A percentile compares a stretch with the other conserved stretches of the same genome.
phyloP scores from a whole-genome alignment of 345 rosid genomes.

The Hevea brasiliensis region DNA sequence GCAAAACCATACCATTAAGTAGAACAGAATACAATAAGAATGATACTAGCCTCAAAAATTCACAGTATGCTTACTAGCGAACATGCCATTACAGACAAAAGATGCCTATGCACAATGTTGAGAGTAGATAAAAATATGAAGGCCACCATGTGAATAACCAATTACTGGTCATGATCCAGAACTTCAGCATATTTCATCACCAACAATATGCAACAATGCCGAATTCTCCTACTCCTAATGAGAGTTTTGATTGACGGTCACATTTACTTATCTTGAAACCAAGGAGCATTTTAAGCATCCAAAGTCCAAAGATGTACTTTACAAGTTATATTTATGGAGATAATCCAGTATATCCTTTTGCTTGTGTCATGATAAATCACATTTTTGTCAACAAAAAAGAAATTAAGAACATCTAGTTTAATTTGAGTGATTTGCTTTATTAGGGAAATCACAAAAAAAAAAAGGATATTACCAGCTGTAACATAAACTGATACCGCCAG shows the following conservation, averaged over 20 bases:
- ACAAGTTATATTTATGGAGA: not conserved
- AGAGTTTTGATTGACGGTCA: not conserved
- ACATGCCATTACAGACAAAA: not conserved
- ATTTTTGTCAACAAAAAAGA: not conserved
- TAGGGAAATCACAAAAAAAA: slow-evolving; percentile 14
- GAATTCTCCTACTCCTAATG: not conserved
- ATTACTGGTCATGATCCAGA: not conserved
- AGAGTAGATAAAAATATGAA: not conserved
- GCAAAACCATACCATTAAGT: not conserved
- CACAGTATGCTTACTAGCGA: not conserved
- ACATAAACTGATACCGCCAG: slow-evolving; percentile 92
- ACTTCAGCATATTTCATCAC: not conserved
- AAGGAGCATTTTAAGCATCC: not conserved
- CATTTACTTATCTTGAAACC: not conserved
- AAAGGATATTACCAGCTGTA: slow-evolving; percentile 99
- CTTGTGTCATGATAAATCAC: not conserved
- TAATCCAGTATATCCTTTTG: not conserved
- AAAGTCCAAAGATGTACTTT: not conserved
- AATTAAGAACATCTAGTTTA: not conserved
- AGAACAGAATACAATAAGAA: not conserved
- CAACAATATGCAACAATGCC: not conserved
- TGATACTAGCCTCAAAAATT: not conserved
- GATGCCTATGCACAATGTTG: not conserved
- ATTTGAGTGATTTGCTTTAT: not conserved
- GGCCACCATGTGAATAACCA: not conserved